Base-by-base conservation (phyloP, 805 yeast genomes). In the Wickerhamomyces alni region DNA sequence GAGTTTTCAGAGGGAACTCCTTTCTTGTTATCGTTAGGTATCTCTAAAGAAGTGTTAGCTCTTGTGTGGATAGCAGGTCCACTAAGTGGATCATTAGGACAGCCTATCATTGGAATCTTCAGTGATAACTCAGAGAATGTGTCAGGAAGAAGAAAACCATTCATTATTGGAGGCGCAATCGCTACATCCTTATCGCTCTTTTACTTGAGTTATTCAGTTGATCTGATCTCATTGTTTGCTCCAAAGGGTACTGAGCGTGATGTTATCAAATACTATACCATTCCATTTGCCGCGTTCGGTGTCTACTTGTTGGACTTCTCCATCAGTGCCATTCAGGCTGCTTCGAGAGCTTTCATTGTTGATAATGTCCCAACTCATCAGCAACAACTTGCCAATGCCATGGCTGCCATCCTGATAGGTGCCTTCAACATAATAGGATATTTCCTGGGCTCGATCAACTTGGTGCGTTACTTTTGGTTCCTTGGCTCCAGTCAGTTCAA, bases 61-160 rank as follows among this genome's bases (percentile, higher is more conserved):
- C 58, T 79, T 34, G 70, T 79, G 4, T 79, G 85, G 86, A 67
- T 79, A 17, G 82, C 83, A 1, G 83, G 85, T 2, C 85, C 86
- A 1, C 49, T 77, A 13, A 72, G 80, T 12, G 85, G 85, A 1
- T 67, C 80, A 1, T 46, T 79, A 17, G 82, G 82, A 0, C 85
- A 79, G 55, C 86, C 86, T 0, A 61, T 78, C 4, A 72, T 78
- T 30, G 86, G 86, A 0, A 62, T 75, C 8, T 50, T 74, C 33
- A 73, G 80, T 42, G 86, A 80, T 52, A 67, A 68, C 40, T 69
- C 73, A 28, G 58, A 63, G 40, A 52, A 61, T 34, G 52, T 49
- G 25, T 55, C 58, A 39, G 85, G 85, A 4, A 62, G 82, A 45
- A 54, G 85, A 45, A 58, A 76, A 31, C 81, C 82, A 2, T 77